A percentile compares a stretch with the other conserved stretches of the same genome.
These are phyloP conservation scores for Geotrichum fermentans DNA, from an alignment of 1,139 yeast species.

Conservation along the genomic window DNA sequence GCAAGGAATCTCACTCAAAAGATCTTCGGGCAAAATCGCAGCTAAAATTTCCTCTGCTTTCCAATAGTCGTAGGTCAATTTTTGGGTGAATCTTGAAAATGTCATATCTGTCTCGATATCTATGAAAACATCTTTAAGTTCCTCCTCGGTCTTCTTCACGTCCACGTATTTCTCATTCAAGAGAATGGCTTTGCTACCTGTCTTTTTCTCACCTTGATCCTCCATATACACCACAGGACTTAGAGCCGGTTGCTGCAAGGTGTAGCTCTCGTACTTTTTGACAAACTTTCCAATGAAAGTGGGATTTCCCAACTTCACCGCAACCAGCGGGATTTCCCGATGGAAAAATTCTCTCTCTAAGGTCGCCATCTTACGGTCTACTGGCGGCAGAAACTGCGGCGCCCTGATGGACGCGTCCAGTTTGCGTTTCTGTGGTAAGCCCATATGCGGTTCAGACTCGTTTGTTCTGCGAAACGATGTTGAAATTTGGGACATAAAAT, in stretches of 20 bases:
- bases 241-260: constrained; percentile 58
- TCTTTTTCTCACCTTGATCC: constrained; percentile 22
- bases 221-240: constrained; percentile 56
- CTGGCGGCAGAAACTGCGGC: constrained; percentile 50
- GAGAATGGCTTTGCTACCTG: constrained; percentile 53
- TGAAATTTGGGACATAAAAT: constrained; percentile 1
- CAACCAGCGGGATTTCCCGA: constrained; percentile 53
- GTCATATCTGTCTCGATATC: constrained; percentile 45
- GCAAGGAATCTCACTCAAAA: constrained; percentile 71
- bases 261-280: constrained; percentile 50
- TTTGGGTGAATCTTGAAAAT: constrained; percentile 51
- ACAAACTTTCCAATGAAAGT: constrained; percentile 46
- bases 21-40: constrained; percentile 69
- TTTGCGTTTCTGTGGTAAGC: not conserved
- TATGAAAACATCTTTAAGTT: constrained; percentile 42
- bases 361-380: constrained; percentile 56
- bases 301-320: constrained; percentile 67
- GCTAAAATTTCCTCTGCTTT: constrained; percentile 76
- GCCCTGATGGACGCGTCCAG: too few species aligned
- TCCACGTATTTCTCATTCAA: constrained; percentile 50
- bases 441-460: not conserved
- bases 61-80: constrained; percentile 76
- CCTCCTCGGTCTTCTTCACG: constrained; percentile 39
- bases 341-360: constrained; percentile 64
- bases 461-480: too few species aligned